Percentiles rank a stretch among this genome's conserved stretches.
phyloP scores from a whole-genome alignment of 1,139 yeast species.

The Yamadazyma membranifaciens region DNA sequence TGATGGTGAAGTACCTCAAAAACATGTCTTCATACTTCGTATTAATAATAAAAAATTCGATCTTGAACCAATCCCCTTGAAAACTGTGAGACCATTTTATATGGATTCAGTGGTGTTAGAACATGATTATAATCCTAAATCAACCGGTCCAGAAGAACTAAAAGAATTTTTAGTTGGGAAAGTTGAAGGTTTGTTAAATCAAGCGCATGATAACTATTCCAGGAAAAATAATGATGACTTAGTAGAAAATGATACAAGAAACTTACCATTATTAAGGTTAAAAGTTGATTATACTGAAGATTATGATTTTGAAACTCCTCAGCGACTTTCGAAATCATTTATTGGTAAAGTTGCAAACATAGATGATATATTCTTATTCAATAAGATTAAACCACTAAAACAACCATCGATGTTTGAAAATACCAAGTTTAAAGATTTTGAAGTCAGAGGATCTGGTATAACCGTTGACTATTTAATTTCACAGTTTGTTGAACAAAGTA shows the following conservation, averaged over 20 bases:
- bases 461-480: conserved; percentile 54
- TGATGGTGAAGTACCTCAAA: conserved; percentile 79
- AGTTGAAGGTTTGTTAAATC: conserved; percentile 65
- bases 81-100: conserved; percentile 79
- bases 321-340: conserved; percentile 85
- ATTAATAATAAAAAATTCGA: conserved; percentile 59
- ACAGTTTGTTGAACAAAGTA: conserved; percentile 59
- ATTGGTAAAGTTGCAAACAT: conserved; percentile 90
- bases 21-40: conserved; percentile 69
- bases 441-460: conserved; percentile 18
- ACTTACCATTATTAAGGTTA: conserved; percentile 77
- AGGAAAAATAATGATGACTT: conserved; percentile 31
- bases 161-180: conserved; percentile 52
- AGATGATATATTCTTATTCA: conserved; percentile 77
- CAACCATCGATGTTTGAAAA: conserved; percentile 12
- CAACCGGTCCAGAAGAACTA: no score
- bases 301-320: conserved; percentile 86
- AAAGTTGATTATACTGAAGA: conserved; percentile 90
- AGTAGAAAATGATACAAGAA: conserved; percentile 25
- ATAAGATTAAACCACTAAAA: conserved; percentile 35
- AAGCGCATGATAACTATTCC: conserved; percentile 56
- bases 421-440: conserved; percentile 20
- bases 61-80: conserved; percentile 63
- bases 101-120: conserved; percentile 52
- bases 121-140: no score